Conservation (phyloP, 805 yeast genomes). For the Blastobotrys parvus region DNA sequence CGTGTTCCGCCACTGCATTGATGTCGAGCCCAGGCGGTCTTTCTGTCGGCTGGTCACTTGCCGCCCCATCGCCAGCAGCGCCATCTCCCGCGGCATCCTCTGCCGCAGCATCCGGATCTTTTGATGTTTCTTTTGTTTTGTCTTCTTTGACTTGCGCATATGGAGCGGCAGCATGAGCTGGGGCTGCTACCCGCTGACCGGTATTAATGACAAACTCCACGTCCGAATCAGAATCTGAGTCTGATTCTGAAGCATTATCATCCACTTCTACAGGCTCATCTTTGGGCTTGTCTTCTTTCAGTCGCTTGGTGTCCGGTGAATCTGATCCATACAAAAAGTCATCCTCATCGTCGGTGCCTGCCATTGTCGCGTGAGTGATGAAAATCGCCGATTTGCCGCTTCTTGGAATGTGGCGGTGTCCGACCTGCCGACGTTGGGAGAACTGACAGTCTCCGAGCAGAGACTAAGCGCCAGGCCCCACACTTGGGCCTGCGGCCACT, state of each 20-base stretch:
- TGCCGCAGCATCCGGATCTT: constrained; percentile 19
- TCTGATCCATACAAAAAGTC: constrained; percentile 59
- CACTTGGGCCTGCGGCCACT: too few species aligned
- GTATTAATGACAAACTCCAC: constrained; percentile 74
- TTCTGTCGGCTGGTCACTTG: constrained; percentile 13
- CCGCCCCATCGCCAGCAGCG: constrained; percentile 12
- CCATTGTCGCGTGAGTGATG: too few species aligned
- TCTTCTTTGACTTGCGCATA: constrained; percentile 1
- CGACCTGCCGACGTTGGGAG: too few species aligned
- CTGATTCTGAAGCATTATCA: constrained; percentile 42
- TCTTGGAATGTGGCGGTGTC: too few species aligned
- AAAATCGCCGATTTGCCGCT: too few species aligned
- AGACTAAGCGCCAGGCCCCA: too few species aligned
- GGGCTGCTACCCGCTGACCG: constrained; percentile 14
- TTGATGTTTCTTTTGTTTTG: constrained; percentile 6
- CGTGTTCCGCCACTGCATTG: constrained; percentile 61
- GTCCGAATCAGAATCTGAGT: constrained; percentile 51
- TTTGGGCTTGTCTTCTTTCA: constrained; percentile 14
- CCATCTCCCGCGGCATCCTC: constrained; percentile 9
- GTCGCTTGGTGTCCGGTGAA: constrained; percentile 30
- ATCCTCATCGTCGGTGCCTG: constrained; percentile 52
- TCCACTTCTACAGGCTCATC: constrained; percentile 34
- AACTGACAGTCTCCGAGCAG: too few species aligned
- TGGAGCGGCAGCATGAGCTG: constrained; percentile 5
- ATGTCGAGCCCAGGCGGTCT: constrained; percentile 46